Conservation (phyloP, 1,284 basidiomycete genomes). For the Schizopora paradoxa region DNA sequence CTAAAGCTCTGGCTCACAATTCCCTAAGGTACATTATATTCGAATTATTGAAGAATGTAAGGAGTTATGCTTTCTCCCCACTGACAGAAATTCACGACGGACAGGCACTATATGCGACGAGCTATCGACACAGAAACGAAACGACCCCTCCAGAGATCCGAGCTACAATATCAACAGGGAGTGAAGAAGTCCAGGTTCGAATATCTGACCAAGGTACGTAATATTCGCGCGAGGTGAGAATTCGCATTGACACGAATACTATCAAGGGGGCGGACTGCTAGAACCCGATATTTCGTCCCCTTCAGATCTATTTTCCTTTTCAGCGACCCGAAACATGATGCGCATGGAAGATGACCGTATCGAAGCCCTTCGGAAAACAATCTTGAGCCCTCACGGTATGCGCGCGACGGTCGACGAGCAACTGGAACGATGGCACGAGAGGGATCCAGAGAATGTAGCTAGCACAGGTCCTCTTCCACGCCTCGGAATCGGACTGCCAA, state of each 20-base stretch:
- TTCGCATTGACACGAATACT: conserved; percentile 7
- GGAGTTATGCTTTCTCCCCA: conserved; percentile 25
- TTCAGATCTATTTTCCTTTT: conserved; percentile 77
- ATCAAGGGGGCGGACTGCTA: conserved; percentile 63
- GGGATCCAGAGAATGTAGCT: conserved; percentile 39
- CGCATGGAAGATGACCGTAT: conserved; percentile 64
- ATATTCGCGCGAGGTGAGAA: conserved; percentile 8
- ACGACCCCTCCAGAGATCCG: conserved; percentile 49
- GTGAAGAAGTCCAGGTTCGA: conserved; percentile 68
- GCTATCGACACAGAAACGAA: conserved; percentile 41
- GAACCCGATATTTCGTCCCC: conserved; percentile 51
- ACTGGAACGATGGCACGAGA: conserved; percentile 44
- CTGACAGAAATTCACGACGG: conserved; percentile 1
- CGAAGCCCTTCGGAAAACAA: conserved; percentile 62
- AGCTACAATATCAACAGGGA: conserved; percentile 69
- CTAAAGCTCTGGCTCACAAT: background rate
- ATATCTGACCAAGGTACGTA: conserved; percentile 78
- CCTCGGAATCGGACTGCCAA: conserved; percentile 77
- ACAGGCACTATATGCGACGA: conserved; percentile 59
- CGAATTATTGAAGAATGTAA: conserved; percentile 82
- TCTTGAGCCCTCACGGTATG: conserved; percentile 56
- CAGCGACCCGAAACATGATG: conserved; percentile 68
- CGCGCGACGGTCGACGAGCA: conserved; percentile 75
- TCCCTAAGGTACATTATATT: conserved; percentile 75
- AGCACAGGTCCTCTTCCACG: conserved; percentile 50